A percentile compares a stretch with the other conserved stretches of the same genome.
Conservation (phyloP, 257 asterid species). For the Penstemon newberryi region DNA sequence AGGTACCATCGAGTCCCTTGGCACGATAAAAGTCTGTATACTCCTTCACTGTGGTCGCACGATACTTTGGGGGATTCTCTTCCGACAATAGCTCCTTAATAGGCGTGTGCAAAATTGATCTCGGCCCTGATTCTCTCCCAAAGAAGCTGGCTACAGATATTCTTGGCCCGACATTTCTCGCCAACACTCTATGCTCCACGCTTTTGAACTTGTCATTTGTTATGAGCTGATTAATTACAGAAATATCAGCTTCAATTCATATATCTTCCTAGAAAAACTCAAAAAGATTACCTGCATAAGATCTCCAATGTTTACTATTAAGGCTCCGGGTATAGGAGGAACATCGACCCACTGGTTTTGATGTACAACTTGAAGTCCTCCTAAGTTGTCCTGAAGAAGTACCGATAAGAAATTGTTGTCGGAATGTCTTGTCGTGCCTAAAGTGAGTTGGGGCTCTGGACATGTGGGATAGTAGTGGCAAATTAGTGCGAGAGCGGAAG, state of each 20-base stretch:
- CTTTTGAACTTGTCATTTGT: constrained; percentile 24
- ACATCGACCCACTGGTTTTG: constrained; percentile 31
- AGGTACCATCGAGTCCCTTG: constrained; percentile 44
- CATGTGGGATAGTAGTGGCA: constrained; percentile 33
- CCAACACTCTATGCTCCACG: constrained; percentile 32
- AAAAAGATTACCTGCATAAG: constrained; percentile 30
- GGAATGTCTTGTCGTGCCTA: constrained; percentile 21
- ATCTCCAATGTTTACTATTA: constrained; percentile 34
- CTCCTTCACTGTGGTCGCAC: constrained; percentile 32
- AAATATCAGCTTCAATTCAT: too few relatives aligned
- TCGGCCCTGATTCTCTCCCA: constrained; percentile 19
- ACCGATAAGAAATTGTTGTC: constrained; percentile 32
- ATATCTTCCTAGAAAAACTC: too few relatives aligned
- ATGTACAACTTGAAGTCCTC: constrained; percentile 38
- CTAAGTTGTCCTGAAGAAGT: constrained; percentile 31
- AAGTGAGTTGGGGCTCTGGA: constrained; percentile 32
- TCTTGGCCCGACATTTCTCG: constrained; percentile 36
- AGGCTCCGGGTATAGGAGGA: constrained; percentile 35
- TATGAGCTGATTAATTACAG: too few relatives aligned
- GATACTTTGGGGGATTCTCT: constrained; percentile 40
- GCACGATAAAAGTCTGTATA: constrained; percentile 24
- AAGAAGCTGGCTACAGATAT: constrained; percentile 53
- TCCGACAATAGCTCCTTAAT: constrained; percentile 44
- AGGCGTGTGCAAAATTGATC: constrained; percentile 31
- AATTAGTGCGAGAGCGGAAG: constrained; percentile 15